These are phyloP conservation scores for Nicotiana knightiana DNA, from an alignment of 257 asterid species.

Conservation along the genomic window DNA sequence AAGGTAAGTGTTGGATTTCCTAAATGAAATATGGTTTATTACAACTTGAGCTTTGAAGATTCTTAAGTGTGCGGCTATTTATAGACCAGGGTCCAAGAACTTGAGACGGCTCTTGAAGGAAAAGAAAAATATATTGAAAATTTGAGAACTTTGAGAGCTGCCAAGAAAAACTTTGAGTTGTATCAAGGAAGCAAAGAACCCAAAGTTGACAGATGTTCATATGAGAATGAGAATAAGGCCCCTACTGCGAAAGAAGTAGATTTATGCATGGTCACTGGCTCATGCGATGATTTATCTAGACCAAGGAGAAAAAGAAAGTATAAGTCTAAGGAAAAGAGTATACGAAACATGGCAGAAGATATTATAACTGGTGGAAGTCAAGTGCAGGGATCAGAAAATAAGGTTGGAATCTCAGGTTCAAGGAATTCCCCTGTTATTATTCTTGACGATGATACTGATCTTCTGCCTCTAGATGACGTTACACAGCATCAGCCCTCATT, in stretches of 20 bases:
- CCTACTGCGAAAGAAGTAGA: constrained; percentile 19
- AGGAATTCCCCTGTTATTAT: constrained; percentile 17
- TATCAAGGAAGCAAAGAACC: constrained; percentile 11
- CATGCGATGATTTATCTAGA: constrained; percentile 19
- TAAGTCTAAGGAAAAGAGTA: constrained; percentile 20
- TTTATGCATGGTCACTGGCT: constrained; percentile 15
- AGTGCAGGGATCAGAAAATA: constrained; percentile 19
- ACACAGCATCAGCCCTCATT: constrained; percentile 23
- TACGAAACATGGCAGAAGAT: constrained; percentile 18
- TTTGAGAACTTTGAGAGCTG: constrained; percentile 46
- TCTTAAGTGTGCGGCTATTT: constrained; percentile 17
- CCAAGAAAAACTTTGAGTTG: constrained; percentile 9
- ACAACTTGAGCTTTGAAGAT: constrained; percentile 4
- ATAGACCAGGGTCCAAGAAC: constrained; percentile 65
- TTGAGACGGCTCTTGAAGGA: constrained; percentile 50
- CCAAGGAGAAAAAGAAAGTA: constrained; percentile 21
- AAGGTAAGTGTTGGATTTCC: constrained; percentile 35
- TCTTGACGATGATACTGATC: constrained; percentile 33
- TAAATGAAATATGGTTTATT: constrained; percentile 2
- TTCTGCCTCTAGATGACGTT: constrained; percentile 30
- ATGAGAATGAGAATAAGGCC: constrained; percentile 30
- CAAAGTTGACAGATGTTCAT: constrained; percentile 18
- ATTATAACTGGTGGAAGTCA: constrained; percentile 26
- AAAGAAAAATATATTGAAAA: constrained; percentile 70
- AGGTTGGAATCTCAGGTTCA: constrained; percentile 25